Evolutionary conservation across 352 stramenopile species (phyloP).

Genomic region (Aphanomyces invadans): DNA sequence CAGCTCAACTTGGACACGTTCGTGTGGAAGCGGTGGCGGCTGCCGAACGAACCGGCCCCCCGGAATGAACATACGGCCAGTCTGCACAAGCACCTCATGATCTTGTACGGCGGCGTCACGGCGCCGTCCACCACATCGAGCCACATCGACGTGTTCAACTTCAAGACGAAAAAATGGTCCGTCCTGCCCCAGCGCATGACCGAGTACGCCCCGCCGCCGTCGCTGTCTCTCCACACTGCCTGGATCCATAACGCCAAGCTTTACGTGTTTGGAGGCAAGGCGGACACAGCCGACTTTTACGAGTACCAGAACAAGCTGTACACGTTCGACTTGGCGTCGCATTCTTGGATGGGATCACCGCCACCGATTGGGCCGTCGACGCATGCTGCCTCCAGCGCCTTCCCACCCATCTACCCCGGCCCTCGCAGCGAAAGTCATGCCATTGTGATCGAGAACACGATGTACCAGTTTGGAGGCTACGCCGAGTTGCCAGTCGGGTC

Average conservation of each 20-base stretch:
- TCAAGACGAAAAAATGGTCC: slow-evolving; percentile 10
- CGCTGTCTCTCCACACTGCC: slow-evolving; percentile 4
- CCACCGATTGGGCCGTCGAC: neutral
- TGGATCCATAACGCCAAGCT: slow-evolving; percentile 16
- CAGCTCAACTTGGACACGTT: slow-evolving; percentile 17
- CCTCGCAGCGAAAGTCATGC: slow-evolving; percentile 18
- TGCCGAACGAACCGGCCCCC: slow-evolving; percentile 8
- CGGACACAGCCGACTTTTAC: slow-evolving; percentile 23
- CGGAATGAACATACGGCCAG: slow-evolving; percentile 17
- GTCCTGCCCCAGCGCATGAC: neutral
- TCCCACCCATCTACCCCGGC: slow-evolving; percentile 2
- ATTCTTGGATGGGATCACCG: slow-evolving; percentile 6
- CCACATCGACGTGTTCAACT: slow-evolving; percentile 19
- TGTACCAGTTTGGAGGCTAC: slow-evolving; percentile 25
- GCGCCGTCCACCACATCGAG: neutral
- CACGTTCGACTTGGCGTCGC: neutral
- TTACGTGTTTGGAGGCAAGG: slow-evolving; percentile 23
- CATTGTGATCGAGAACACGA: neutral
- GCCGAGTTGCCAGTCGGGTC: slow-evolving; percentile 17
- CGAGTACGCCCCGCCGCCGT: neutral
- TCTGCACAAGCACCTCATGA: slow-evolving; percentile 4
- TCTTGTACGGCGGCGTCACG: slow-evolving; percentile 1
- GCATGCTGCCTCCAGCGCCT: no score
- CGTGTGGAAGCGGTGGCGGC: slow-evolving; percentile 8
- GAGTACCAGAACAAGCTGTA: slow-evolving; percentile 21